phyloP scores from a whole-genome alignment of 2,329 filamentous ascomycete species.

The Ramichloridium luteum region DNA sequence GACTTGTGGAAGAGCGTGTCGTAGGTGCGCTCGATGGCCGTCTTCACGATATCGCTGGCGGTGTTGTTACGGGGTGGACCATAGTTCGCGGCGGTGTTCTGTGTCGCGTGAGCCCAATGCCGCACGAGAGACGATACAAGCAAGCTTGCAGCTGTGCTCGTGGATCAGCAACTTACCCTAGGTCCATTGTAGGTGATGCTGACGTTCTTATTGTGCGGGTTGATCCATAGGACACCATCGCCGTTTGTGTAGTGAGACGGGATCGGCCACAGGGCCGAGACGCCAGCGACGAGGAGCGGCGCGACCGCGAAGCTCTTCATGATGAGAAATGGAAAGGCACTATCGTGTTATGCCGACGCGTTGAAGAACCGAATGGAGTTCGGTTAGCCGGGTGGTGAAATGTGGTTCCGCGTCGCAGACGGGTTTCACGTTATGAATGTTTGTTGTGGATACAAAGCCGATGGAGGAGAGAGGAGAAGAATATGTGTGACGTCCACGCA shows the following conservation, averaged over 20 bases:
- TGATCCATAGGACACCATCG: constrained; percentile 30
- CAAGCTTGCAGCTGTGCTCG: too few species aligned
- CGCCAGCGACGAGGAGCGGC: constrained; percentile 12
- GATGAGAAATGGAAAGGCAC: too few species aligned
- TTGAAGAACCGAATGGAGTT: too few species aligned
- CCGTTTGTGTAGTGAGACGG: constrained; percentile 29
- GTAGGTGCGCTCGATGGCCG: constrained; percentile 43
- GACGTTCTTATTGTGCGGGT: constrained; percentile 20
- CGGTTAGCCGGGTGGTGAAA: too few species aligned
- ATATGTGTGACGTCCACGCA: too few species aligned
- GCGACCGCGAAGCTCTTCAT: constrained; percentile 1
- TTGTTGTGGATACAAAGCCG: too few species aligned
- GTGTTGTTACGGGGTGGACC: constrained; percentile 5
- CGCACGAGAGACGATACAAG: too few species aligned
- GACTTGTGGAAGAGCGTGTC: constrained; percentile 53
- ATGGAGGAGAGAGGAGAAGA: too few species aligned
- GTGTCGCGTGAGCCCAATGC: too few species aligned
- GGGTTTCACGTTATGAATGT: too few species aligned
- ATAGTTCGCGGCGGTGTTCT: constrained; percentile 2
- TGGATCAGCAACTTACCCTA: background rate
- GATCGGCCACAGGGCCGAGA: constrained; percentile 33
- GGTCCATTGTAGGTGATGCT: constrained; percentile 26
- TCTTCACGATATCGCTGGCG: constrained; percentile 27
- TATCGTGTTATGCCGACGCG: too few species aligned
- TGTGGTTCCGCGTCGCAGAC: too few species aligned